phyloP scores from a whole-genome alignment of 2,329 filamentous ascomycete species.

The Lasiodiplodia sp. region DNA sequence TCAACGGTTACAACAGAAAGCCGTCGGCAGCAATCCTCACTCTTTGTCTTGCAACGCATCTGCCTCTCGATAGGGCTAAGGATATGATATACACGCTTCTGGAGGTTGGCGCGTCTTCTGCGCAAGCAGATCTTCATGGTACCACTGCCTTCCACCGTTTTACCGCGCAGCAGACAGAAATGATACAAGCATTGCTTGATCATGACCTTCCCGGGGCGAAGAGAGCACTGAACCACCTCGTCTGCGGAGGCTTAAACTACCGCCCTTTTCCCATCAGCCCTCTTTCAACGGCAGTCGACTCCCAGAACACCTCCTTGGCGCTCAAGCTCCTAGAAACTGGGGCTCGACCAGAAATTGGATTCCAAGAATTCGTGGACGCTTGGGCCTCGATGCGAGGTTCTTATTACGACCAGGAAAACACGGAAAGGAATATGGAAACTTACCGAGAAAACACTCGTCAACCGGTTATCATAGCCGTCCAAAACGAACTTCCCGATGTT shows the following conservation, averaged over 20 bases:
- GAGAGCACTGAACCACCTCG: constrained; percentile 71
- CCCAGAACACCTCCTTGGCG: constrained; percentile 61
- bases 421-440: constrained; percentile 58
- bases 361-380: constrained; percentile 69
- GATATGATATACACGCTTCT: constrained; percentile 72
- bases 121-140: constrained; percentile 73
- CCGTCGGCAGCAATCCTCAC: constrained; percentile 71
- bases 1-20: constrained; percentile 55
- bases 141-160: constrained; percentile 72
- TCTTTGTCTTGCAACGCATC: constrained; percentile 70
- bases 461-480: constrained; percentile 69
- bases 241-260: constrained; percentile 49
- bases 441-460: constrained; percentile 64
- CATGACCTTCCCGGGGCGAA: constrained; percentile 68
- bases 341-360: constrained; percentile 66
- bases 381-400: constrained; percentile 53
- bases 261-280: constrained; percentile 54
- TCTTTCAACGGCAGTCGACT: constrained; percentile 66
- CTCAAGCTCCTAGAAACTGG: constrained; percentile 70
- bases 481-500: constrained; percentile 59
- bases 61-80: constrained; percentile 69
- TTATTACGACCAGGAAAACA: constrained; percentile 36
- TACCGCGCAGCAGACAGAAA: constrained; percentile 50
- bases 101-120: constrained; percentile 73
- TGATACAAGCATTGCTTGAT: constrained; percentile 55